Evolutionary conservation across 2,329 filamentous ascomycete genomes (phyloP), one percentile per base, ranked within the genome.

Genomic region (Aureobasidium sp.): DNA sequence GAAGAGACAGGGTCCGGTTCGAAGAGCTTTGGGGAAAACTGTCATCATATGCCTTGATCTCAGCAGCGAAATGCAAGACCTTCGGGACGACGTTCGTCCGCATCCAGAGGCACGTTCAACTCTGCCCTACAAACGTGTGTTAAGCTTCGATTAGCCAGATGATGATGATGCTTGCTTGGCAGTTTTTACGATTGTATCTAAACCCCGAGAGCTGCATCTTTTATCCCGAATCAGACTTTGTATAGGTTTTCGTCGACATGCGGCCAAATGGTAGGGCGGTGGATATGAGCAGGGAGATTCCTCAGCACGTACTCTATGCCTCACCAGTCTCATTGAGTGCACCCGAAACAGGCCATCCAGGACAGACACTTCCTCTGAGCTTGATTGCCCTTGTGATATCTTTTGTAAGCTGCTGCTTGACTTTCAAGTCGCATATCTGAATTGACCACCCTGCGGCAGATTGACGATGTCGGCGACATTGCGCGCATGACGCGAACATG

Each of bases 401-500:
- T 39, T 71, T 77, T 63, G 77, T 79, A 69, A 60, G 75, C 32
- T 22, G 45, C 27, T 12, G n/a, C 59, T 39, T 6, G 17, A 25
- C 10, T 5, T 8, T 22, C 37, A 25, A 6, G 6, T 6, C 6
- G 6, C 24, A 17, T 25, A 25, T 25, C 29, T 34, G 27, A 34
- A 38, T 22, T 56, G 37, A 56, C 29, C 37, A 29, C 38, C 38
- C 25, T 47, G 42, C 27, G 44, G 12, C 30, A 81, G 78, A 68
- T 84, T 42, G 77, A 83, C 57, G 71, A 82, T 68, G 70, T 73
- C 38, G 75, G 67, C 55, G 80, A 83, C 62, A 73, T 84, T 22
- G 79, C 79, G 27, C 73, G 79, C 56, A 65, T 82, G 50, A 81
- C 79, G 57, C 74, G 79, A 54, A 81, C 80, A 48, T 82, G 78